phyloP scores from a whole-genome alignment of 306 rosid genomes.

The Lathyrus aphaca region DNA sequence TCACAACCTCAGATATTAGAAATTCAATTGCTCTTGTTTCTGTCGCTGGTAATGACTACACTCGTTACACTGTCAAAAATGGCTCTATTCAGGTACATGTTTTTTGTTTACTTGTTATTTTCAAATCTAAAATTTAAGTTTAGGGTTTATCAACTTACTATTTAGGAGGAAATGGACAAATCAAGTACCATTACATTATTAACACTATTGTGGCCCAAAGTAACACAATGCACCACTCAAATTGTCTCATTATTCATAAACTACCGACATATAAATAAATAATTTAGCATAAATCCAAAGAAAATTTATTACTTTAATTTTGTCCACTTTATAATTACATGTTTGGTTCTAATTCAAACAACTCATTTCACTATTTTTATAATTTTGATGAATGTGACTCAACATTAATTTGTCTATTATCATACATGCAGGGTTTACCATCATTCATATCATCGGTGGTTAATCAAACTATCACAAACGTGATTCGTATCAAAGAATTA shows the following conservation, averaged over 20 bases:
- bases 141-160: no score
- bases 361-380: neutral
- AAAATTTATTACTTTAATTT: neutral
- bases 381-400: neutral
- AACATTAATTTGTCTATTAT: neutral
- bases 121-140: no score
- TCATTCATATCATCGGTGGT: constrained; percentile 60
- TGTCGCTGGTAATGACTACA: constrained; percentile 82
- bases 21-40: constrained; percentile 72
- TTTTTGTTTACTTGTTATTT: no score
- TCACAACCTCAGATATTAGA: constrained; percentile 44
- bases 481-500: constrained; percentile 57
- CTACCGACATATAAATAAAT: neutral
- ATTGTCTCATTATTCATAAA: neutral
- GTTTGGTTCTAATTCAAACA: neutral
- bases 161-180: no score
- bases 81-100: constrained; percentile 57
- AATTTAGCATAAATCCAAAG: neutral
- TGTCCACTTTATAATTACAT: neutral
- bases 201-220: no score
- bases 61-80: constrained; percentile 38
- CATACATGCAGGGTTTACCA: constrained; percentile 51
- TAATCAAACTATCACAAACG: constrained; percentile 51
- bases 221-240: neutral
- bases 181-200: no score